Conservation (phyloP, 73 alveolate species). For the Blepharisma japonicum region DNA sequence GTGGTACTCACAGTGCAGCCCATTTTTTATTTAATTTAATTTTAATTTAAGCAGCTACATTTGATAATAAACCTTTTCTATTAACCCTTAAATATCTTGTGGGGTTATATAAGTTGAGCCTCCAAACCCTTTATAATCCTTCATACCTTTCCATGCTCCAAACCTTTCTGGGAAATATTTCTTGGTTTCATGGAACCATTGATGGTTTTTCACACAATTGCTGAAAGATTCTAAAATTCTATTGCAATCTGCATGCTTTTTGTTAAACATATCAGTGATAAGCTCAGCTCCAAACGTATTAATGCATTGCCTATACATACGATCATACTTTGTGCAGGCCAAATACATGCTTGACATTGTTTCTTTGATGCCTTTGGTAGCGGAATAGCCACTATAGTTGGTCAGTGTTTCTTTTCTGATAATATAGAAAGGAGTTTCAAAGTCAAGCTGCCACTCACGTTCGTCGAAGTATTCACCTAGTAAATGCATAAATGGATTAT, state of each 20-base stretch:
- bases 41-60: no score
- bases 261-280: neutral
- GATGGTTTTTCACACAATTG: slow-evolving; percentile 1
- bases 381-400: neutral
- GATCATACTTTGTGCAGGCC: slow-evolving; percentile 15
- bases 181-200: slow-evolving; percentile 31
- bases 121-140: neutral
- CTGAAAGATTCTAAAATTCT: neutral
- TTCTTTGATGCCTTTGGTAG: slow-evolving; percentile 25
- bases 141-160: neutral
- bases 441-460: slow-evolving; percentile 26
- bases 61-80: no score
- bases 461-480: slow-evolving; percentile 34
- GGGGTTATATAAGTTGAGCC: neutral
- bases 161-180: slow-evolving; percentile 26
- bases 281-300: slow-evolving; percentile 25
- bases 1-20: no score
- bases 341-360: slow-evolving; percentile 27
- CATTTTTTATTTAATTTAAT: no score
- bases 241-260: slow-evolving; percentile 15
- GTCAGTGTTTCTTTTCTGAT: slow-evolving; percentile 11
- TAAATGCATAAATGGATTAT: neutral
- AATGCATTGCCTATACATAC: slow-evolving; percentile 30
- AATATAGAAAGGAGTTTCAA: neutral
- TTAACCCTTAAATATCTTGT: neutral